Evolutionary conservation across 306 rosid genomes (phyloP), one percentile per base, ranked within the genome.

Genomic region (Glycine soja): DNA sequence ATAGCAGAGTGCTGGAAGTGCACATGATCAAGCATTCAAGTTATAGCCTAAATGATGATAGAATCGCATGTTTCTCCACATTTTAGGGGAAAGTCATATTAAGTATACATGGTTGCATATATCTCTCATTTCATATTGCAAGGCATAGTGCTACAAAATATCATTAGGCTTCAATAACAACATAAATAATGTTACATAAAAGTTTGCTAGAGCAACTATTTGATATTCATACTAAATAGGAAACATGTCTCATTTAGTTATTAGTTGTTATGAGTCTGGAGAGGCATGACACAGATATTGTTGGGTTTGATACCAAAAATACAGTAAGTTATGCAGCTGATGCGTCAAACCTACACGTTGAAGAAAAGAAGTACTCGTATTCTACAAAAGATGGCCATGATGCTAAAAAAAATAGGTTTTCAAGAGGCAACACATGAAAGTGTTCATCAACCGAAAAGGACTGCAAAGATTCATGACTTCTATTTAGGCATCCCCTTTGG

Each of bases 401-500:
- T 76, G 63, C 80, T 51, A 91, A 66, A 79, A 86, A n/a, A 89
- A 50, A 36, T 34, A 15, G 88, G 79, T 48, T 64, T 42, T 12
- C 81, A 11, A 76, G 84, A 89, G 86, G 40, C 75, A 74, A 62
- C 15, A 3, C 85, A 16, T 18, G 90, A 78, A 81, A 80, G 12
- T 75, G 85, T 54, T 18, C 38, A 34, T 78, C 87, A 87, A 64
- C 90, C 56, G 43, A 85, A 86, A 84, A 75, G 78, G 47, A 75
- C 89, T 14, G 97, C 98, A 3, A 93, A 90, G 86, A 87, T 95
- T 76, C 99, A 95, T 86, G 99, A 95, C 83, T 95, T 95, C 82
- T 95, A 97, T 86, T 95, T 95, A 13, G 99, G 97, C 72, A 93
- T 95, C 82, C 99, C 99, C 54, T 95, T 90, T 75, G 99, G 99